Evolutionary conservation across 441 rosid species (phyloP).

Genomic region (Gossypium gossypioides): DNA sequence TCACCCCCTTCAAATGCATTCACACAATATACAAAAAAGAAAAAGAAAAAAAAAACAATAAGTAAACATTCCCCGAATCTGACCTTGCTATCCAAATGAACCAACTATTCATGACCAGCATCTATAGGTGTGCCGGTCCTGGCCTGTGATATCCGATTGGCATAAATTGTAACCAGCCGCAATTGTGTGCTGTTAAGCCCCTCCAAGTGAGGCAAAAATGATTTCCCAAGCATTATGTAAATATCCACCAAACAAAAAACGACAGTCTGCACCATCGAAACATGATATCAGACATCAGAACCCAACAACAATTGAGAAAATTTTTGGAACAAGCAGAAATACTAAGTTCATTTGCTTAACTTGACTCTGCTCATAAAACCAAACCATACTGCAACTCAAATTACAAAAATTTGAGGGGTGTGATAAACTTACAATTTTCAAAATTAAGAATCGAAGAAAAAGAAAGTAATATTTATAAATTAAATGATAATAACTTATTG

Average conservation of each 20-base stretch:
- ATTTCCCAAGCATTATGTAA: slow-evolving; percentile 91
- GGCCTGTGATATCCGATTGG: slow-evolving; percentile 94
- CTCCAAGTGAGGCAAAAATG: slow-evolving; percentile 87
- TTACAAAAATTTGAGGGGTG: background rate
- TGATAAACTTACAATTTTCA: background rate
- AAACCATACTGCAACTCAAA: background rate
- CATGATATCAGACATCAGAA: background rate
- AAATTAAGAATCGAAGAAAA: background rate
- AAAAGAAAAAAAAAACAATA: slow-evolving; percentile 21
- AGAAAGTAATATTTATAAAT: background rate
- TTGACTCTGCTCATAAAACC: background rate
- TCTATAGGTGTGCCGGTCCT: slow-evolving; percentile 67
- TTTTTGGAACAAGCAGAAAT: background rate
- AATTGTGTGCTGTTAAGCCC: slow-evolving; percentile 84
- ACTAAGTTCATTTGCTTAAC: background rate
- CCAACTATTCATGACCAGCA: slow-evolving; percentile 30
- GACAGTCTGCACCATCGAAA: slow-evolving; percentile 54
- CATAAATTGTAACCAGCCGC: slow-evolving; percentile 87
- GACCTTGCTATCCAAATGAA: slow-evolving; percentile 1
- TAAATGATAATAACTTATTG: background rate
- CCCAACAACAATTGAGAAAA: background rate
- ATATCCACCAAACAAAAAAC: slow-evolving; percentile 97
- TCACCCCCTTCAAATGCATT: slow-evolving; percentile 20
- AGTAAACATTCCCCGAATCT: slow-evolving; percentile 19
- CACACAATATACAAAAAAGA: slow-evolving; percentile 47